Percentiles rank a stretch among this genome's conserved stretches.
Conservation (phyloP, 805 yeast species). For the Barnettozyma salicaria region DNA sequence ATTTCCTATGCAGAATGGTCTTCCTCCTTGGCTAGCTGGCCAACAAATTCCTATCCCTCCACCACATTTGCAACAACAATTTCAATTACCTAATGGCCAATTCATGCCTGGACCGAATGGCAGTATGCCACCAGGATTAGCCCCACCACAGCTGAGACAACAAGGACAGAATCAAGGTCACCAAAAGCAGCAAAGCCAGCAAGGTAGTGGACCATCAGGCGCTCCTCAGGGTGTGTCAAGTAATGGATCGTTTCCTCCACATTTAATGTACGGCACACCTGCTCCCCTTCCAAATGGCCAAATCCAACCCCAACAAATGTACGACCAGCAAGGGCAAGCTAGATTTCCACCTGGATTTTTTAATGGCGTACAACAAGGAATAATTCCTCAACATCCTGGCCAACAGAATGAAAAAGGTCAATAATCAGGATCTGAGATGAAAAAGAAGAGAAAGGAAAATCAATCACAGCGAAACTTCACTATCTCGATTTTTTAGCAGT, state of each 20-base stretch:
- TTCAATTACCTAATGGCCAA: conserved; percentile 13
- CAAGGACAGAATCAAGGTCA: conserved; percentile 7
- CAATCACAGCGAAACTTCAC: not conserved
- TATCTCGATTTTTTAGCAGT: not conserved
- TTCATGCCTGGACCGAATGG: conserved; percentile 17
- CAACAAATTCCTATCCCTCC: conserved; percentile 11
- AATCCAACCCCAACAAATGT: conserved; percentile 10
- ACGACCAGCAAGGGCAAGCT: conserved; percentile 6
- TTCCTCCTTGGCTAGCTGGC: conserved; percentile 16
- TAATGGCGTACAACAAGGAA: conserved; percentile 20
- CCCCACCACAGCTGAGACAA: conserved; percentile 18
- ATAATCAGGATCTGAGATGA: too few species aligned
- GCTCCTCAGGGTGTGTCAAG: conserved; percentile 6
- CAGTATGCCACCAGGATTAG: conserved; percentile 14
- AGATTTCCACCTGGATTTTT: conserved; percentile 24
- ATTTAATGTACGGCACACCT: conserved; percentile 7
- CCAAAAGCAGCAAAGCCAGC: conserved; percentile 11
- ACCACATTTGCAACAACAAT: conserved; percentile 9
- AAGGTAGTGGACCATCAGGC: conserved; percentile 7
- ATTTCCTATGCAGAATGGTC: conserved; percentile 14
- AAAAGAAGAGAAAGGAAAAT: not conserved
- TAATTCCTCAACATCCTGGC: conserved; percentile 9
- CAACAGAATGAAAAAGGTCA: conserved; percentile 9
- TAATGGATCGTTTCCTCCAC: conserved; percentile 11
- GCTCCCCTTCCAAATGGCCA: conserved; percentile 9